Evolutionary conservation across 2,329 filamentous ascomycete species (phyloP).

Genomic region (Taxawa tesnikishii): DNA sequence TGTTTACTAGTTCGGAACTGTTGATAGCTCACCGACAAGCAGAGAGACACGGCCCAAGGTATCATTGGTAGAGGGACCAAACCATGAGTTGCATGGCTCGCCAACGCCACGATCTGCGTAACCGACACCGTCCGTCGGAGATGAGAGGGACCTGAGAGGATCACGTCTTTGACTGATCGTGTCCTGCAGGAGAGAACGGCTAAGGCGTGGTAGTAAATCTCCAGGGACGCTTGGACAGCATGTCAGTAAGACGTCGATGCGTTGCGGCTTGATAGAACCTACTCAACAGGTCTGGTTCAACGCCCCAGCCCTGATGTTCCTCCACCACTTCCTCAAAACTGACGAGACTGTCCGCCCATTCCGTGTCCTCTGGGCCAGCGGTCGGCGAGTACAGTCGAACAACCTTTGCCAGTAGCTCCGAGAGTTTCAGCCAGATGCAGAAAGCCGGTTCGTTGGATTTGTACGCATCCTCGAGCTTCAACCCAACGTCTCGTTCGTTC

Average conservation of each 20-base stretch:
- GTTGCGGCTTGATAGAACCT: background rate
- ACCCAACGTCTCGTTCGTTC: slow-evolving; percentile 34
- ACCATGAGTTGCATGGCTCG: too few relatives aligned
- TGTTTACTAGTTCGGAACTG: slow-evolving; percentile 31
- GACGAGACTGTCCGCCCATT: slow-evolving; percentile 35
- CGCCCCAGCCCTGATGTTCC: slow-evolving; percentile 24
- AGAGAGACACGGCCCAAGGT: slow-evolving; percentile 43
- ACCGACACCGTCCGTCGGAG: slow-evolving; percentile 43
- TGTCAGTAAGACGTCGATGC: slow-evolving; percentile 2
- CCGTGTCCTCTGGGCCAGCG: slow-evolving; percentile 26
- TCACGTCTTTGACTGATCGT: slow-evolving; percentile 22
- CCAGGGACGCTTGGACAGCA: slow-evolving; percentile 36
- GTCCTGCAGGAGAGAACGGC: slow-evolving; percentile 45
- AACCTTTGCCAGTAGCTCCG: slow-evolving; percentile 32
- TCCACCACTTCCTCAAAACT: slow-evolving; percentile 32
- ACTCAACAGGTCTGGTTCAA: slow-evolving; percentile 24
- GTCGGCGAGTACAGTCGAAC: slow-evolving; percentile 35
- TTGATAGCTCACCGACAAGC: slow-evolving; percentile 44
- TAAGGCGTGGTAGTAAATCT: slow-evolving; percentile 45
- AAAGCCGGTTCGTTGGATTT: slow-evolving; percentile 34
- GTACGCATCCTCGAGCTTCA: slow-evolving; percentile 27
- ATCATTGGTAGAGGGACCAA: slow-evolving; percentile 42
- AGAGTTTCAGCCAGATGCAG: slow-evolving; percentile 33
- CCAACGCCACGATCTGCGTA: slow-evolving; percentile 35
- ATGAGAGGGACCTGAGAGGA: slow-evolving; percentile 34